Conservation (phyloP, 179 eudicot species). For the Carnegiea gigantea region DNA sequence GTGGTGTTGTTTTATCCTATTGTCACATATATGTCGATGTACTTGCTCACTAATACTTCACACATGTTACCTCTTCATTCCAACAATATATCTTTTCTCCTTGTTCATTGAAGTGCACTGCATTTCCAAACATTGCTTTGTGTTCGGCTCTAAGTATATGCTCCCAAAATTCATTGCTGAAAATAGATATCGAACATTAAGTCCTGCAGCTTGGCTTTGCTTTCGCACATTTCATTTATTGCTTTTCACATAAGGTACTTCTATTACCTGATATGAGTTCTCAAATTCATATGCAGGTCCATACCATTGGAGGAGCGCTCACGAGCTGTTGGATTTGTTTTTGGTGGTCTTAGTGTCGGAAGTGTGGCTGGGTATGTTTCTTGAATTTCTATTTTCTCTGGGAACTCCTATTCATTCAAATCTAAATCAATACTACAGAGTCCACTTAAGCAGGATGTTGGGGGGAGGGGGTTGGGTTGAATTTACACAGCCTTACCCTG, state of each 20-base stretch:
- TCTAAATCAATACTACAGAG: not conserved
- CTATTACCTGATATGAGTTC: not conserved
- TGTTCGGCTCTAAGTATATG: not conserved
- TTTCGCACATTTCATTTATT: not conserved
- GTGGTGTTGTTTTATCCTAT: too few species aligned
- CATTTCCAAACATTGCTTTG: not conserved
- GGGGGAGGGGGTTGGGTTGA: not conserved
- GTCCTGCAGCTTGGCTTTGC: not conserved
- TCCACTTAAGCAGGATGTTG: too few species aligned
- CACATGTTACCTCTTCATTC: not conserved
- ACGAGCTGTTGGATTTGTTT: constrained; percentile 93
- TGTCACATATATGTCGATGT: not conserved
- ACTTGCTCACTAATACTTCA: not conserved
- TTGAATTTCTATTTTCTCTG: not conserved
- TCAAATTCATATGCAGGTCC: constrained; percentile 47
- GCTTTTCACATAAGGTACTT: not conserved
- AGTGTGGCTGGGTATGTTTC: constrained; percentile 84
- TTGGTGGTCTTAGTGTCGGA: constrained; percentile 97
- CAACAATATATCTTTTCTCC: not conserved
- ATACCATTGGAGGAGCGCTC: constrained; percentile 95
- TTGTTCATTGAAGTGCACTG: not conserved
- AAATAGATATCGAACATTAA: not conserved
- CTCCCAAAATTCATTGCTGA: not conserved
- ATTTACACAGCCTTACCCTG: not conserved
- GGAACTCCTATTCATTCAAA: not conserved